A percentile compares a stretch with the other conserved stretches of the same genome.
Conservation (phyloP, 2,329 filamentous ascomycete species). For the Didymella sp. region DNA sequence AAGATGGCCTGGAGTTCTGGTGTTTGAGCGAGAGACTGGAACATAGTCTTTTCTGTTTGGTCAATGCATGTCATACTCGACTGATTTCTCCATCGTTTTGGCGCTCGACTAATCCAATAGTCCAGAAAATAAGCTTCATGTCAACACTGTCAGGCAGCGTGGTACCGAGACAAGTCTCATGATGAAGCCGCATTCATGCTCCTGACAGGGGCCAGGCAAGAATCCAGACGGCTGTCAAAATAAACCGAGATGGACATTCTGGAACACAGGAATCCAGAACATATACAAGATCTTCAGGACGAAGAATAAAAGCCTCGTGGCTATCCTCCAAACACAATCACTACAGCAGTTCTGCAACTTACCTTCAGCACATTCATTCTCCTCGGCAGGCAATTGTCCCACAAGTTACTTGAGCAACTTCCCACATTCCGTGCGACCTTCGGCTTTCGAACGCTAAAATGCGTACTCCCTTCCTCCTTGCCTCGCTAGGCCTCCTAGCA, state of each 20-base stretch:
- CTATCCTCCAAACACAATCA: slow-evolving; percentile 24
- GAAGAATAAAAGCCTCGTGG: slow-evolving; percentile 39
- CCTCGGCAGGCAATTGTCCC: slow-evolving; percentile 15
- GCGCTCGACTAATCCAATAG: not conserved
- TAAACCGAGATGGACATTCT: slow-evolving; percentile 37
- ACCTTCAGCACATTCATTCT: slow-evolving; percentile 25
- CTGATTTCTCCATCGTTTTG: slow-evolving; percentile 17
- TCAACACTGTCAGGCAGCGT: slow-evolving; percentile 21
- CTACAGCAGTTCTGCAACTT: slow-evolving; percentile 12
- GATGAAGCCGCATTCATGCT: slow-evolving; percentile 35
- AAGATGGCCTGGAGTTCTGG: slow-evolving; percentile 39
- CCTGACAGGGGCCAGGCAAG: slow-evolving; percentile 20
- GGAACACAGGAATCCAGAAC: slow-evolving; percentile 44
- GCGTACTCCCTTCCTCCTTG: slow-evolving; percentile 42
- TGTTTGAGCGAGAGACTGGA: slow-evolving; percentile 37
- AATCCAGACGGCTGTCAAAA: slow-evolving; percentile 30
- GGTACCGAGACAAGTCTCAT: slow-evolving; percentile 35
- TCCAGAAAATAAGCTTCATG: slow-evolving; percentile 17
- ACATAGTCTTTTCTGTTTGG: slow-evolving; percentile 26
- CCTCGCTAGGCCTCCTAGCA: slow-evolving; percentile 38
- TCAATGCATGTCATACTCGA: slow-evolving; percentile 27
- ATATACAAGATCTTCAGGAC: slow-evolving; percentile 23
- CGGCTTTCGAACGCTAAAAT: slow-evolving; percentile 28
- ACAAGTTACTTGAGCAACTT: slow-evolving; percentile 19
- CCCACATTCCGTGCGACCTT: slow-evolving; percentile 31